These are phyloP conservation scores for Macrocybe gigantea DNA, from an alignment of 768 basidiomycete genomes.

Conservation along the genomic window DNA sequence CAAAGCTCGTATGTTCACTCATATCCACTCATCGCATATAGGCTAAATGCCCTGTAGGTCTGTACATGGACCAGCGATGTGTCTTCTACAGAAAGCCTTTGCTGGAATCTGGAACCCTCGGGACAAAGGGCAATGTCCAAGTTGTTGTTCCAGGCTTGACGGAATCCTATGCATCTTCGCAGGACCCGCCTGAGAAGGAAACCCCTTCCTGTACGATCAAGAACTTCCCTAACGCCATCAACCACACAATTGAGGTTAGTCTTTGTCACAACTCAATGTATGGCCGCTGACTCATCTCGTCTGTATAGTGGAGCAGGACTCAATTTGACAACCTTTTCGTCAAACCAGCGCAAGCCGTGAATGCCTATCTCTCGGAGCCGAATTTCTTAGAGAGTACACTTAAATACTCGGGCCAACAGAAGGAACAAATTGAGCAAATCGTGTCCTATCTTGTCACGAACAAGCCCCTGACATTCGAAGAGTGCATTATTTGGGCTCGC, in stretches of 20 bases:
- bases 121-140: slow-evolving; percentile 97
- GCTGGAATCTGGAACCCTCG: slow-evolving; percentile 95
- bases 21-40: slow-evolving; percentile 5
- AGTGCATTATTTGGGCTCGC: slow-evolving; percentile 96
- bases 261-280: background rate
- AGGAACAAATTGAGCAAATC: slow-evolving; percentile 85
- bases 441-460: slow-evolving; percentile 84
- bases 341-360: slow-evolving; percentile 90
- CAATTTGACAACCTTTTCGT: slow-evolving; percentile 92
- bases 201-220: slow-evolving; percentile 96
- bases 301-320: slow-evolving; percentile 79
- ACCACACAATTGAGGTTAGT: slow-evolving; percentile 92
- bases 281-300: background rate
- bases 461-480: slow-evolving; percentile 93
- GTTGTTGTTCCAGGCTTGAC: slow-evolving; percentile 92
- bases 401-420: slow-evolving; percentile 88
- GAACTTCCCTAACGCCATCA: slow-evolving; percentile 97
- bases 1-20: slow-evolving; percentile 68
- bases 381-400: slow-evolving; percentile 89
- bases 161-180: slow-evolving; percentile 95
- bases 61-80: slow-evolving; percentile 98
- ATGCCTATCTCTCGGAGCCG: slow-evolving; percentile 94
- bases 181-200: slow-evolving; percentile 98
- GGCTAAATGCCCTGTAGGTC: slow-evolving; percentile 38
- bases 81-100: slow-evolving; percentile 95